Evolutionary conservation across 129 eudicot genomes (phyloP).

Genomic region (Chrysanthemum makinoi): DNA sequence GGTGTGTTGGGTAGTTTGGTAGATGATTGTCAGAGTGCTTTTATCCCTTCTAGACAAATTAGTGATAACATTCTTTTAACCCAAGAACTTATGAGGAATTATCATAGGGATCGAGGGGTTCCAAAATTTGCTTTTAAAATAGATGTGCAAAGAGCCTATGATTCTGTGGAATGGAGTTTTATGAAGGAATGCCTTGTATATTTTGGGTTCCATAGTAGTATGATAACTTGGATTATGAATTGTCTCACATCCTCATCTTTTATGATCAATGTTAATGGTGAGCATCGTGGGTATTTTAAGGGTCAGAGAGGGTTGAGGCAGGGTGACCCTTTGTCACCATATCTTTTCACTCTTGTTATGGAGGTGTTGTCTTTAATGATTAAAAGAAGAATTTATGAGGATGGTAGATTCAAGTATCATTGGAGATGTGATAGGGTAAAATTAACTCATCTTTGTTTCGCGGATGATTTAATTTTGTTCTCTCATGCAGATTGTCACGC

Average conservation of each 20-base stretch:
- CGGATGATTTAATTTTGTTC: background rate
- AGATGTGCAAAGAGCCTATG: conserved; percentile 1
- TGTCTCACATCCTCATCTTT: background rate
- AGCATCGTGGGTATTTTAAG: background rate
- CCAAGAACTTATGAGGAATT: no score
- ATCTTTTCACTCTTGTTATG: no score
- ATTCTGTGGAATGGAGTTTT: background rate
- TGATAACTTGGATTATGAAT: background rate
- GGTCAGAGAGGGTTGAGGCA: background rate
- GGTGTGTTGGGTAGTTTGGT: no score
- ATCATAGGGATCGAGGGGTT: no score
- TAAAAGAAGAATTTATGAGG: background rate
- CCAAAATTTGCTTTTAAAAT: no score
- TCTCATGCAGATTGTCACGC: background rate
- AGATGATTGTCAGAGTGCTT: no score
- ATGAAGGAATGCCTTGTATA: rapidly evolving
- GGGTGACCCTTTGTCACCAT: conserved; percentile 6
- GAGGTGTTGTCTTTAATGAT: no score
- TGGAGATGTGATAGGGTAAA: background rate
- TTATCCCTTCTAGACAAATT: no score
- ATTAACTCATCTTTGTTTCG: background rate
- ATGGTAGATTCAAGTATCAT: no score
- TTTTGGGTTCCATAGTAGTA: background rate
- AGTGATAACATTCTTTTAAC: no score
- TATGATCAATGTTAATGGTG: background rate